Conservation (phyloP, 208 protist genomes). For the Zelonia costaricensis region DNA sequence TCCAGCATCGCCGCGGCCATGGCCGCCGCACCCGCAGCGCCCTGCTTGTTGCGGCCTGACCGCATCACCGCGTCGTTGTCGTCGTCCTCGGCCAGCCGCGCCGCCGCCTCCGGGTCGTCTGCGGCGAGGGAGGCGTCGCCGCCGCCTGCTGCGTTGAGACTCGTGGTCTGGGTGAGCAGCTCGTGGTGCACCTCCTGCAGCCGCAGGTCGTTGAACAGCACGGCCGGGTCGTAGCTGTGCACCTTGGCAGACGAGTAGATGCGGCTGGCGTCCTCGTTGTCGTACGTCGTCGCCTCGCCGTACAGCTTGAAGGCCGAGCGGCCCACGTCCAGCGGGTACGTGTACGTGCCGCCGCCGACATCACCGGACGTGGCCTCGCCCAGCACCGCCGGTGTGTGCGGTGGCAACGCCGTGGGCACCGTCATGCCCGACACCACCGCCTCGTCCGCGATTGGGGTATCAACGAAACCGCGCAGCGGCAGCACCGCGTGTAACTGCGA, state of each 20-base stretch:
- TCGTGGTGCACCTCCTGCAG: slow-evolving; percentile 32
- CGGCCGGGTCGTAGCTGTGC: slow-evolving; percentile 58
- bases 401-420: not conserved
- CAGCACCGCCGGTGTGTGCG: slow-evolving; percentile 2
- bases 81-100: slow-evolving; percentile 32
- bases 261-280: slow-evolving; percentile 40
- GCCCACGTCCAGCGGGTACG: slow-evolving; percentile 43
- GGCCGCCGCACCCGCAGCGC: slow-evolving; percentile 57
- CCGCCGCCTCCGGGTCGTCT: slow-evolving; percentile 10
- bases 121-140: slow-evolving; percentile 20
- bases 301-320: slow-evolving; percentile 46
- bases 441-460: slow-evolving; percentile 21
- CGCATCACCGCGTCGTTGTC: slow-evolving; percentile 64
- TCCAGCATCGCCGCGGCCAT: slow-evolving; percentile 68
- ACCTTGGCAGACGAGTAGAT: slow-evolving; percentile 48
- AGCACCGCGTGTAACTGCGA: too few relatives aligned
- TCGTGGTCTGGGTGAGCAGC: not conserved
- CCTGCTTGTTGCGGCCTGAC: slow-evolving; percentile 56
- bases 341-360: slow-evolving; percentile 24
- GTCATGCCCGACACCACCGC: slow-evolving; percentile 10
- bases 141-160: slow-evolving; percentile 1
- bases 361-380: slow-evolving; percentile 3
- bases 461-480: slow-evolving; percentile 19
- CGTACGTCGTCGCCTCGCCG: slow-evolving; percentile 42
- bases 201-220: slow-evolving; percentile 48